Base-by-base conservation (phyloP, 2,329 filamentous ascomycete genomes). In the Fusarium algeriense region DNA sequence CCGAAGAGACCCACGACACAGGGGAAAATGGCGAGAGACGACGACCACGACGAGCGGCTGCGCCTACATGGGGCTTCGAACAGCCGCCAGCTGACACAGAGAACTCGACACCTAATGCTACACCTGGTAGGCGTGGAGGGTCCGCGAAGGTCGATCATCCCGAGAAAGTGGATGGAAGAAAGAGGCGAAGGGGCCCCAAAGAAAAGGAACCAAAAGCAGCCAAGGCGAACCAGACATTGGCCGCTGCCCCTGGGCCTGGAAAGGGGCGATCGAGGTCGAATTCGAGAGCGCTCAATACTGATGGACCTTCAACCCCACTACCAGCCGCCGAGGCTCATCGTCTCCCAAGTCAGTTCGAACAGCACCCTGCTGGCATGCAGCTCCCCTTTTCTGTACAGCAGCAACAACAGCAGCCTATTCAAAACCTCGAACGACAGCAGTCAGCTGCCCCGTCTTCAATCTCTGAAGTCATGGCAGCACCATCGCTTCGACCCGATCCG, bases 31-130 rank as follows among this genome's bases (percentile, higher is more conserved):
- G 87, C 35, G 88, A 91, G 75, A 82, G 88, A 50, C 84, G 89
- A 61, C 84, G 89, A 19, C 89, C 89, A n/a, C 85, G 89, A 41
- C 85, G 89, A 72, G 89, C 89, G 26, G 88, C 88, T 20, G 92
- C 93, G 14, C 92, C 93, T 6, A 93, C 90, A 0, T 95, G 91
- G 83, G 89, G 88, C 44, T 88, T 86, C 63, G 91, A 93, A 75
- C 91, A 80, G 75, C 84, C 77, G 60, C 81, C 83, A 13, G 84
- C 83, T 34, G 91, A 93, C 64, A 87, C 87, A 19, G 92, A 93
- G 73, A 84, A 83, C 45, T 81, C 83, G 50, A 88, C 89, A 4
- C 85, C 87, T 13, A 84, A 83, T 13, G 86, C 86, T n/a, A 91
- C 89, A 6, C 87, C 88, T 5, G 84, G 85, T 7, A 85, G 87